Base-by-base conservation (phyloP, 2,329 filamentous ascomycete species). In the Aspergillus felis region DNA sequence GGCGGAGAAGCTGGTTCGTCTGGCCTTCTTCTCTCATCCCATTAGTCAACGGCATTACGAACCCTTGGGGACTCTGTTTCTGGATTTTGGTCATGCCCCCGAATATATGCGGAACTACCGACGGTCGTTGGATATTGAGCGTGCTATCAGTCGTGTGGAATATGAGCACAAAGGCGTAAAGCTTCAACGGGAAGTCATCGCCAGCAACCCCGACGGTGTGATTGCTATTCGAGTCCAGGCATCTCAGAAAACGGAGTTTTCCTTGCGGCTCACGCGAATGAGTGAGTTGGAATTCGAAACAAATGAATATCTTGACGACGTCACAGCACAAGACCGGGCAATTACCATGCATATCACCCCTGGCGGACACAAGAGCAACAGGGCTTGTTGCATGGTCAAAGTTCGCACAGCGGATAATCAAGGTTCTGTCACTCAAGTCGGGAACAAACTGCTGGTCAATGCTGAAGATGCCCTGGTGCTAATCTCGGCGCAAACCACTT, bases 21-120 rank as follows among this genome's bases (percentile, higher is more conserved):
- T 66, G 46, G 73, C 74, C 4, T 82, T 81, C 60, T 78, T 79
- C 59, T 74, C 76, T 25, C 78, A 72, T 12, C 79, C 79, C 12
- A 72, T 75, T 49, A 76, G 73, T 46, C 78, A 79, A 64, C 71
- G 79, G 42, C 76, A 81, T 58, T 82, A 81, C 59, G 79, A 82
- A 57, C 78, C 74, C n/a, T 63, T 76, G 1, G 74, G 73, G 10
- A 68, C 67, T n/a, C 62, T 78, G 8, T 74, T 72, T n/a, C 42
- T 81, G 4, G 74, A 78, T 27, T 75, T 79, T 57, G 72, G 68
- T 6, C 75, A 79, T 46, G 57, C 54, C 0, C 50, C 63, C 5
- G 53, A 64, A 17, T 62, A 63, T 10, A 61, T 75, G 7, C 65
- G 50, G 2, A 56, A 65, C 12, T 81, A 81, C 55, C 63, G 64